Evolutionary conservation across 208 protist species (phyloP), one percentile per base, ranked within the genome.

Genomic region (Trypanosoma avium): DNA sequence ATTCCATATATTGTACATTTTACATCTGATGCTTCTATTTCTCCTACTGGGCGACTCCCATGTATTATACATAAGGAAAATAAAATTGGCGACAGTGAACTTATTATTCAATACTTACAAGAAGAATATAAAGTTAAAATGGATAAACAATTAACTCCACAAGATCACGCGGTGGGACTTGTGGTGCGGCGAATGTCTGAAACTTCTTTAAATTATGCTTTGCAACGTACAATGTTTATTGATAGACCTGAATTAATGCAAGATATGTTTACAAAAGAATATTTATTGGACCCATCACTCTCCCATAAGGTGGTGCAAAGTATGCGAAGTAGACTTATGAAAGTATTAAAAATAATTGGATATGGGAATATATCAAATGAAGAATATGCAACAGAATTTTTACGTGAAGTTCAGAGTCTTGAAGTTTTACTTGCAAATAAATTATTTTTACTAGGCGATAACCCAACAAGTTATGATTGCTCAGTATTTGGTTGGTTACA

Each of bases 1-100:
- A 81, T 88, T 32, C 78, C 84, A 13, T 91, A 91, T 65, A 70
- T 78, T 15, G 72, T 76, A 12, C 81, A 91, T 79, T 86, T 88
- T 65, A 84, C 72, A 29, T 75, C 77, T n/a, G 79, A 91, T 48
- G 63, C 71, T 19, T 75, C 68, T 43, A 54, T 81, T 19, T 85
- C 77, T 15, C 84, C 84, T 22, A 88, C 77, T 32, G 71, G 75
- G 8, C 69, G 74, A 2, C 62, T 91, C 26, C 84, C 84, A 9
- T 91, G 84, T 54, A 84, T 88, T 49, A 72, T 88, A 8, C 67
- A 82, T 67, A 79, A 88, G 61, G 67, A 66, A 38, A 82, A 71
- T 19, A 57, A 71, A 26, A 52, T 91, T 24, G 79, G 68, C 26
- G 84, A 86, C 40, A 69, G 76, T 32, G 84, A 83, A 61, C 76